Percentiles rank a stretch among this genome's conserved stretches.
These are phyloP conservation scores for Knufia fluminis DNA, from an alignment of 2,329 filamentous ascomycete genomes.

Conservation along the genomic window DNA sequence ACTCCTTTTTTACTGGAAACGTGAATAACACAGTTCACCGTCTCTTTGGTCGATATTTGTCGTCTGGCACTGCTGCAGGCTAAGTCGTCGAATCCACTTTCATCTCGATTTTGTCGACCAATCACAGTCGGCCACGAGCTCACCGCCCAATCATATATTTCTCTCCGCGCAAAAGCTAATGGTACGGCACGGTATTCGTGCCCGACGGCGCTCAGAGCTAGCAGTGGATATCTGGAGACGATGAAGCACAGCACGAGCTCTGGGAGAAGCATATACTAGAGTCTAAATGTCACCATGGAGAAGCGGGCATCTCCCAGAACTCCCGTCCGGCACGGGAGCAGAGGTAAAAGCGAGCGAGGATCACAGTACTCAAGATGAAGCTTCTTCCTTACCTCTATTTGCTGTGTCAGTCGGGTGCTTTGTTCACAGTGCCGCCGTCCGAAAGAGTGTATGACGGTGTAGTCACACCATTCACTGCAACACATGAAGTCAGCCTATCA, in stretches of 20 bases:
- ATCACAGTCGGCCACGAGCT: constrained; percentile 8
- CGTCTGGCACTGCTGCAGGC: not conserved
- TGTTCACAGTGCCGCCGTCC: constrained; percentile 13
- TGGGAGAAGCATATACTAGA: not conserved
- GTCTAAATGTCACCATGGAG: not conserved
- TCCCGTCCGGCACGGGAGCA: not conserved
- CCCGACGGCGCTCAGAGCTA: not conserved
- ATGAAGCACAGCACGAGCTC: not conserved
- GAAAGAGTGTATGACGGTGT: constrained; percentile 8
- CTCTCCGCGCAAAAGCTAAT: not conserved
- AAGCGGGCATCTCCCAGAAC: not conserved
- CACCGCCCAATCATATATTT: not conserved
- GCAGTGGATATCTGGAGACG: not conserved
- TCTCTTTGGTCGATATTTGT: constrained; percentile 1
- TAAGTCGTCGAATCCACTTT: not conserved
- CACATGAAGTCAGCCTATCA: constrained; percentile 4
- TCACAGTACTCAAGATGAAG: not conserved
- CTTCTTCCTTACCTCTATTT: constrained; percentile 1
- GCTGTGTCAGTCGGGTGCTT: constrained; percentile 3
- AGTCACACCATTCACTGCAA: constrained; percentile 10
- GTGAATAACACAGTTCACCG: not conserved
- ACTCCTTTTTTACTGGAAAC: not conserved
- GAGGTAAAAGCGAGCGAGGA: not conserved
- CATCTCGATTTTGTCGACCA: constrained; percentile 3
- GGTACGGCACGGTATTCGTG: not conserved